A percentile compares a stretch with the other conserved stretches of the same genome.
These are phyloP conservation scores for Fusarium sp. DNA, from an alignment of 2,329 filamentous ascomycete genomes.

Conservation along the genomic window DNA sequence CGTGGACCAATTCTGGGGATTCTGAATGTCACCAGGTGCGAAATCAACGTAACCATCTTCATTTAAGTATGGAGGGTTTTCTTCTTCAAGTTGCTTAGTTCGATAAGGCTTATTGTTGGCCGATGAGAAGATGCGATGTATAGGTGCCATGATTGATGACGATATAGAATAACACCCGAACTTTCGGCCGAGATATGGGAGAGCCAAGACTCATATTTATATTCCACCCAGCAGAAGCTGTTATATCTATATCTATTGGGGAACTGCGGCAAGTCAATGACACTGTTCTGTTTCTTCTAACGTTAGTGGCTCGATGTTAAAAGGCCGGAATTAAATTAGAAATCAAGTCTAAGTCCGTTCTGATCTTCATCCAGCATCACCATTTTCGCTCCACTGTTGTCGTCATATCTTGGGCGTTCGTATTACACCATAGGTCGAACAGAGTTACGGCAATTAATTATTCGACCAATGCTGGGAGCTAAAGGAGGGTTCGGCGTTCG, in stretches of 20 bases:
- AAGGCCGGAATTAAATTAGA: conserved; percentile 5
- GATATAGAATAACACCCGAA: neutral
- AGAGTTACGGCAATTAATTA: neutral
- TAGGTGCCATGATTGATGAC: conserved; percentile 13
- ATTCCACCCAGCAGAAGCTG: neutral
- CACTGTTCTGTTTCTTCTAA: neutral
- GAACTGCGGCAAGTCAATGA: conserved; percentile 3
- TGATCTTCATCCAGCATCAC: conserved; percentile 18
- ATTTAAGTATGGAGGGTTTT: conserved; percentile 17
- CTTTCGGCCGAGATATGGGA: neutral
- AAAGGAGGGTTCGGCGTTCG: conserved; percentile 5
- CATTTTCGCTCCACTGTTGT: conserved; percentile 16
- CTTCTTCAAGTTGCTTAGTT: conserved; percentile 17
- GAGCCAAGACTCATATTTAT: conserved; percentile 4
- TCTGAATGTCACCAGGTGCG: conserved; percentile 4
- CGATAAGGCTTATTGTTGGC: conserved; percentile 26
- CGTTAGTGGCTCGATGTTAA: conserved; percentile 1
- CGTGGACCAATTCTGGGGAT: conserved; percentile 18
- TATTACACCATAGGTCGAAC: conserved; percentile 12
- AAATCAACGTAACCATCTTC: conserved; percentile 25
- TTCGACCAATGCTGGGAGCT: neutral
- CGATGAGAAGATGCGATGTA: conserved; percentile 26
- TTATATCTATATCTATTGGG: neutral
- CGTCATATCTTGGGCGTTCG: conserved; percentile 16
- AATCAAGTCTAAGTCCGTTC: conserved; percentile 19